phyloP scores from a whole-genome alignment of 352 stramenopile species.

The Globisporangium takayamanum region DNA sequence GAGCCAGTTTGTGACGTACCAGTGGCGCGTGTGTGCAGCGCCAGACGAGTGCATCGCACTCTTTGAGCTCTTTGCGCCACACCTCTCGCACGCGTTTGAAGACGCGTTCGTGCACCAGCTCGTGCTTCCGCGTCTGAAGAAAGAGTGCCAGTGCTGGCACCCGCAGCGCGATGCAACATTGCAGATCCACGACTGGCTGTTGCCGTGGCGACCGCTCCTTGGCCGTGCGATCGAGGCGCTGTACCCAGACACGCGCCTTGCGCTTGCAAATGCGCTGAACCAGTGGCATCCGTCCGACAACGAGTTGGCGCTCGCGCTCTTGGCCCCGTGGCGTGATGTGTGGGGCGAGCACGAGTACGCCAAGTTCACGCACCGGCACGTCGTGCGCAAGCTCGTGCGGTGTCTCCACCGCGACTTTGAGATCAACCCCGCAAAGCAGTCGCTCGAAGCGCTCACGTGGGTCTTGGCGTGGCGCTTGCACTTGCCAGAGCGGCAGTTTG shows the following conservation, averaged over 20 bases:
- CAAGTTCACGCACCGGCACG: constrained; percentile 79
- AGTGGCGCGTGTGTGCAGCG: constrained; percentile 42
- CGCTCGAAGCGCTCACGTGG: constrained; percentile 59
- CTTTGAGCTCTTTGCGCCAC: constrained; percentile 39
- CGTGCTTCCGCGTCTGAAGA: constrained; percentile 63
- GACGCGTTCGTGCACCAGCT: constrained; percentile 52
- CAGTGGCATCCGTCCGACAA: constrained; percentile 77
- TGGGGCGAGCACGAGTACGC: constrained; percentile 79
- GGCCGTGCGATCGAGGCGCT: constrained; percentile 39
- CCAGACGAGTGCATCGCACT: constrained; percentile 34
- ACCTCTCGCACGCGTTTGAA: constrained; percentile 45
- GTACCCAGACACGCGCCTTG: constrained; percentile 65
- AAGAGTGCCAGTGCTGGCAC: constrained; percentile 61
- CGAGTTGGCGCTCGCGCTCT: constrained; percentile 43
- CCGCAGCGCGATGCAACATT: constrained; percentile 26
- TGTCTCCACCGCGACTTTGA: constrained; percentile 79
- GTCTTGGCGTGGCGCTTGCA: constrained; percentile 66
- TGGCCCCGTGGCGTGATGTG: constrained; percentile 62
- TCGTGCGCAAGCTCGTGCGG: constrained; percentile 67
- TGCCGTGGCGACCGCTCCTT: constrained; percentile 57
- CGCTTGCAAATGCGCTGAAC: constrained; percentile 52
- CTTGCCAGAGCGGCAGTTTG: constrained; percentile 65
- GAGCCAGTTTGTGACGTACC: constrained; percentile 58
- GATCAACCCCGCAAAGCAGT: constrained; percentile 69
- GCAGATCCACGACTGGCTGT: constrained; percentile 74